phyloP scores from a whole-genome alignment of 306 rosid genomes.

The Quercus gilva region DNA sequence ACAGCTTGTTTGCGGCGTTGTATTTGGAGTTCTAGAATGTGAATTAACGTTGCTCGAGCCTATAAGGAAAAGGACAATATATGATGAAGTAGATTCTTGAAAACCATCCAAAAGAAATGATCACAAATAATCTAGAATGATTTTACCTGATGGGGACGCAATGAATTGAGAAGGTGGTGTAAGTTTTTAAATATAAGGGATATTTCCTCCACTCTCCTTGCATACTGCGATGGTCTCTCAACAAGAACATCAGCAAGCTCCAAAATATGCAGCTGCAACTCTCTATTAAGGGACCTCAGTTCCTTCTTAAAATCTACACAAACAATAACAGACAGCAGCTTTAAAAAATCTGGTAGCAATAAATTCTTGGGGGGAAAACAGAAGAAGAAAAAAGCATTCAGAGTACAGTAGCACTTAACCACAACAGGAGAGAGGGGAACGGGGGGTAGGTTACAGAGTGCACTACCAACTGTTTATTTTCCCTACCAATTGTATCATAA shows the following conservation, averaged over 20 bases:
- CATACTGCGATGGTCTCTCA: conserved; percentile 92
- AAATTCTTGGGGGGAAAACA: conserved; percentile 1
- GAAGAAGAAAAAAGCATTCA: not conserved
- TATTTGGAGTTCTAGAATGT: conserved; percentile 86
- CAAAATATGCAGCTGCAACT: conserved; percentile 77
- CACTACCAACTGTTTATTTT: not conserved
- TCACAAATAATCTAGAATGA: not conserved
- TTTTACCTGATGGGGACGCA: conserved; percentile 89
- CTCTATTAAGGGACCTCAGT: conserved; percentile 81
- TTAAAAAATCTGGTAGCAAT: not conserved
- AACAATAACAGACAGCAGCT: conserved; percentile 2
- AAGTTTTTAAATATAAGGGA: conserved; percentile 88
- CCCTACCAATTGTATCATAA: not conserved
- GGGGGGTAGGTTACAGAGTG: not conserved
- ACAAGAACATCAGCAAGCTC: conserved; percentile 95
- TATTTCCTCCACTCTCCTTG: conserved; percentile 94
- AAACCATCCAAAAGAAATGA: not conserved
- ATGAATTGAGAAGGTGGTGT: conserved; percentile 85
- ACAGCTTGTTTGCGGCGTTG: conserved; percentile 84
- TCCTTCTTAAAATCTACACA: conserved; percentile 81
- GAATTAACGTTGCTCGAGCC: conserved; percentile 91
- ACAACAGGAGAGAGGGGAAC: no score
- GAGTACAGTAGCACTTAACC: no score
- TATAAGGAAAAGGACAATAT: conserved; percentile 25
- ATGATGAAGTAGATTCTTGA: not conserved